Evolutionary conservation across 345 rosid genomes (phyloP), one percentile per base, ranked within the genome.

Genomic region (Cardamine occulta): DNA sequence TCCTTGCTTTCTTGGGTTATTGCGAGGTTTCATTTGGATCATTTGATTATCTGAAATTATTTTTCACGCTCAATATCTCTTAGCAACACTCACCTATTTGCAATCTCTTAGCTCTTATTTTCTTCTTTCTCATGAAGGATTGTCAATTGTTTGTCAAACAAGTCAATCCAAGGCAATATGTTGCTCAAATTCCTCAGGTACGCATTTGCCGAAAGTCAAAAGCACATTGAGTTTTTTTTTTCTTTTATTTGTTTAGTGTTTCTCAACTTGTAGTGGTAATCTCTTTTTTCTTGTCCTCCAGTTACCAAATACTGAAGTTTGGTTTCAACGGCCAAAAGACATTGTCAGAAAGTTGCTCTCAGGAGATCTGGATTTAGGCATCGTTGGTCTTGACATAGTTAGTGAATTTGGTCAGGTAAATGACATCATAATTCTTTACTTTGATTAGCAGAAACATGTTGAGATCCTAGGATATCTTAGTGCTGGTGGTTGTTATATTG

Each of bases 251-350:
- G 31, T 19, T 65, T 78, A 1, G 14, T 32, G 28, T 39, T 47
- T 66, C 8, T 1, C 37, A 40, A 23, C 18, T n/a, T 79, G 13
- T n/a, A 8, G 26, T 15, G 17, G 14, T 23, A 9, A 79, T 72
- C 18, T 66, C 39, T 37, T 62, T 37, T 40, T 3, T 55, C 6
- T 32, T 74, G 15, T 64, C 75, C 19, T 78, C 18, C 78, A 95
- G 99, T 82, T 92, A 26, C 76, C 98, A 69, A 89, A 88, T 72
- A 55, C 90, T 79, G 96, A 90, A 81, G 99, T 95, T 42, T 95
- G 99, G 99, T 90, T 88, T 82, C 99, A 95, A 80, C 86, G 96
- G 53, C 98, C 98, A 66, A 95, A 90, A 76, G 98, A 92, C 77
- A 87, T 95, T 75, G 94, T 95, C 34, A 78, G 88, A 10, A 90